Evolutionary conservation across 768 basidiomycete genomes (phyloP), one percentile per base, ranked within the genome.

Genomic region (Gymnopilus junonius): DNA sequence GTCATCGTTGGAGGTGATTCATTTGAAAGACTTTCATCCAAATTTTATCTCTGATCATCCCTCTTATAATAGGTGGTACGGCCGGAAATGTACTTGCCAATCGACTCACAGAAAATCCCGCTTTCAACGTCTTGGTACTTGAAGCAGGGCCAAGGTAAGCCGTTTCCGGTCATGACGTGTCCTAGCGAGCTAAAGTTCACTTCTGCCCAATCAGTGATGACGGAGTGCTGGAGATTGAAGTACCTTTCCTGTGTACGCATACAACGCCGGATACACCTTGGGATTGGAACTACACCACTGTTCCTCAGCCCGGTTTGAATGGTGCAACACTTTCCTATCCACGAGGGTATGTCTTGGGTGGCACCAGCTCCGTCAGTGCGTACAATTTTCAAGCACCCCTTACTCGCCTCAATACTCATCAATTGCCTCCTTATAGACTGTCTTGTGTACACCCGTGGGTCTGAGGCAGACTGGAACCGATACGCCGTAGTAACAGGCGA

Each of bases 51-150:
- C 27, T 50, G 3, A 25, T 14, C 4, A 8, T 5, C 12, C 8
- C 15, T 14, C 37, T 11, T 39, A 3, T 39, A 14, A 39, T 37
- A 63, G 62, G 56, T 8, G 62, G 86, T 12, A 85, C 85, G 21
- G 79, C 84, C 0, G 87, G 87, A 6, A 85, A 84, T 56, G 84
- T 80, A 1, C 71, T 87, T n/a, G 86, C 86, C 0, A 77, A 81
- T 8, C 76, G 87, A 2, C 72, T 87, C 4, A 80, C 80, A 11
- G 87, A 87, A 68, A 73, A 85, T 58, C 79, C 81, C 0, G 68
- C 67, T 1, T 72, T 82, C 12, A 76, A 76, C 1, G 85, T 87
- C 0, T 72, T 85, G 12, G 64, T 88, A 5, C 70, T 87, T 8
- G 86, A 88, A 67, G 81, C 84, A 0, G 86, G 86, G 3, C 69